A percentile compares a stretch with the other conserved stretches of the same genome.
Conservation (phyloP, 192 early-diverging fungal genomes). For the Podochytrium sp. region DNA sequence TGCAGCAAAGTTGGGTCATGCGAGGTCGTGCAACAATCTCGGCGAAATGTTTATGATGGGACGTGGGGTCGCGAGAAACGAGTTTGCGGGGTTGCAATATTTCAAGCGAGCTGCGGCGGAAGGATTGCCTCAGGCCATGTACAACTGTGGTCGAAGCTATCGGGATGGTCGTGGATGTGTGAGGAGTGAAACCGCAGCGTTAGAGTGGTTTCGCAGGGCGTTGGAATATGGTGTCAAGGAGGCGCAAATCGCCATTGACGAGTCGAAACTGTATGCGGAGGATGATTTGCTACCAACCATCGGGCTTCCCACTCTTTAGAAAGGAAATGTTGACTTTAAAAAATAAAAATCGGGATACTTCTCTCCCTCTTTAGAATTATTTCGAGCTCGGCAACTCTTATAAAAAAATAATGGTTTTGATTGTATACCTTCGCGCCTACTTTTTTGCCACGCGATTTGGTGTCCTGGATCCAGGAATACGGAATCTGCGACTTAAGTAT, state of each 20-base stretch:
- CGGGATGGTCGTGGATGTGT: slow-evolving; percentile 23
- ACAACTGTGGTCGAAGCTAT: slow-evolving; percentile 24
- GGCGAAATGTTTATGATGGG: slow-evolving; percentile 29
- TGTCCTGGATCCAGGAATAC: too few species aligned
- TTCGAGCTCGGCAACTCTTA: too few species aligned
- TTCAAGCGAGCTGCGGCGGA: slow-evolving; percentile 10
- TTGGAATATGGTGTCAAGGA: slow-evolving; percentile 21
- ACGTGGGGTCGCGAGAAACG: neutral
- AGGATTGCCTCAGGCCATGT: slow-evolving; percentile 24
- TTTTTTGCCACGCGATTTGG: too few species aligned
- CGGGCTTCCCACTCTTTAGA: neutral
- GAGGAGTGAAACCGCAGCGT: slow-evolving; percentile 5
- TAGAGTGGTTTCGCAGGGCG: slow-evolving; percentile 26
- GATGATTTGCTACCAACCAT: neutral
- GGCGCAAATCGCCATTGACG: slow-evolving; percentile 12
- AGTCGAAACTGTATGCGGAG: slow-evolving; percentile 1
- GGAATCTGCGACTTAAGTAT: too few species aligned
- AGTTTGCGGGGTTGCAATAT: neutral
- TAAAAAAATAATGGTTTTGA: too few species aligned
- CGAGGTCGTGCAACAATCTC: slow-evolving; percentile 21
- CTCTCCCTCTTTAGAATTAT: neutral
- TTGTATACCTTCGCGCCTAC: too few species aligned
- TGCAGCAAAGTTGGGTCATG: slow-evolving; percentile 1
- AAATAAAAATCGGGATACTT: neutral
- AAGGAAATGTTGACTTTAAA: neutral